Base-by-base conservation (phyloP, 2,329 filamentous ascomycete species). In the Coniella vitis region DNA sequence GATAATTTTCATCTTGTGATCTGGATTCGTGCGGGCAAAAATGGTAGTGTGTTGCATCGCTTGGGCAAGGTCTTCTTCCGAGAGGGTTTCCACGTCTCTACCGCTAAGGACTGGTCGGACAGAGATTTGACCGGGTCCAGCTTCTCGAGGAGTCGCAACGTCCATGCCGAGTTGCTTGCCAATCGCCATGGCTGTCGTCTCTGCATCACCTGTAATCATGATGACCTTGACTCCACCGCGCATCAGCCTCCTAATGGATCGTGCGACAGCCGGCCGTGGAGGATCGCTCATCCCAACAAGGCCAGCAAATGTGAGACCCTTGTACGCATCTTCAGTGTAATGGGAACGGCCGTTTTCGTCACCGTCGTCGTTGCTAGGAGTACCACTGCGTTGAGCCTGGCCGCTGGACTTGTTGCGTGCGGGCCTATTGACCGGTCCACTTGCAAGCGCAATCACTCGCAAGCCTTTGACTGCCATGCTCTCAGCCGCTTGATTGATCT, bases 1-100 rank as follows among this genome's bases (percentile, higher is more conserved):
- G 54, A 98, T 86, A 60, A 98, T 98, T 68, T 95, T 97, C 73
- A 98, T 81, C 70, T 98, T 98, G 71, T 98, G 93, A 55, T 98
- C 93, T 0, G 93, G 93, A 55, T 89, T 95, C 2, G 93, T 97
- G 46, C 94, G 84, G 16, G 93, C 94, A 63, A 98, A 98, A 49
- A 98, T 93, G 1, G 88, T 93, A 1, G 91, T 95, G 47, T 87
- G 84, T 51, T 86, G 79, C 65, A 98, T 93, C 8, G 89, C 88
- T 53, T 87, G 81, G 3, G 87, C 81, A 19, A 98, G 79, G 54
- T 95, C 89, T 45, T 83, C 77, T 45, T 93, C 88, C 37, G 80
- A 87, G 90, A 98, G 95, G 42, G 75, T 76, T 57, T 98, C 93
- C n/a, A 98, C 80, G 59, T 98, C 89, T 55, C 95, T 88, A 42